Percentiles rank a stretch among this genome's conserved stretches.
These are phyloP conservation scores for Herpotrichia juniperi DNA, from an alignment of 2,329 filamentous ascomycete species.

Conservation along the genomic window DNA sequence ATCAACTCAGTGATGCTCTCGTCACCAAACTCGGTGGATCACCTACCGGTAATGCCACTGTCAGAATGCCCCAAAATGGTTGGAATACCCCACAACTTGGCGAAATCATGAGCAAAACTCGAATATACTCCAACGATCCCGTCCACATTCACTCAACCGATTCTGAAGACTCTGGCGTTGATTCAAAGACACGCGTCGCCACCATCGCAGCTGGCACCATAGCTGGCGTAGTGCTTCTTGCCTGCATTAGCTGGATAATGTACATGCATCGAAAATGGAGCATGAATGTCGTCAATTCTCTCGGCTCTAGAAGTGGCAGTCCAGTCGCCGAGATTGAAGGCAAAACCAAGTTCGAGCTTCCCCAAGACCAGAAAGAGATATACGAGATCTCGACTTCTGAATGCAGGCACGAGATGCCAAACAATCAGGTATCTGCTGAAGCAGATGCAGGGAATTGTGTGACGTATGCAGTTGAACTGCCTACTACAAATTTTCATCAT, in stretches of 20 bases:
- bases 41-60: conserved; percentile 11
- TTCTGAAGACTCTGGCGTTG: neutral
- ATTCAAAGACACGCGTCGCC: conserved; percentile 8
- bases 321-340: neutral
- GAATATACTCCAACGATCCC: conserved; percentile 16
- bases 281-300: neutral
- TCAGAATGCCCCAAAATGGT: conserved; percentile 10
- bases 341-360: conserved; percentile 15
- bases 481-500: conserved; percentile 14
- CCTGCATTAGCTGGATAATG: conserved; percentile 3
- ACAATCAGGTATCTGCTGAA: conserved; percentile 10
- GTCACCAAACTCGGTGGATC: conserved; percentile 15
- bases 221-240: conserved; percentile 3
- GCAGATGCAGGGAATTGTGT: conserved; percentile 15
- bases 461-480: conserved; percentile 13
- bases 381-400: conserved; percentile 16
- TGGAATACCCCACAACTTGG: conserved; percentile 8
- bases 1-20: conserved; percentile 40
- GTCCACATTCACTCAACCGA: neutral
- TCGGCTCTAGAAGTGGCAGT: neutral
- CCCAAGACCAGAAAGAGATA: conserved; percentile 14
- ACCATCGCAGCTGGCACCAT: conserved; percentile 12
- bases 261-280: conserved; percentile 2
- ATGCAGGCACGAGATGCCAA: conserved; percentile 13
- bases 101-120: conserved; percentile 14